Evolutionary conservation across 169 alveolate genomes (phyloP), one percentile per base, ranked within the genome.

Genomic region (Eimeria zaria): DNA sequence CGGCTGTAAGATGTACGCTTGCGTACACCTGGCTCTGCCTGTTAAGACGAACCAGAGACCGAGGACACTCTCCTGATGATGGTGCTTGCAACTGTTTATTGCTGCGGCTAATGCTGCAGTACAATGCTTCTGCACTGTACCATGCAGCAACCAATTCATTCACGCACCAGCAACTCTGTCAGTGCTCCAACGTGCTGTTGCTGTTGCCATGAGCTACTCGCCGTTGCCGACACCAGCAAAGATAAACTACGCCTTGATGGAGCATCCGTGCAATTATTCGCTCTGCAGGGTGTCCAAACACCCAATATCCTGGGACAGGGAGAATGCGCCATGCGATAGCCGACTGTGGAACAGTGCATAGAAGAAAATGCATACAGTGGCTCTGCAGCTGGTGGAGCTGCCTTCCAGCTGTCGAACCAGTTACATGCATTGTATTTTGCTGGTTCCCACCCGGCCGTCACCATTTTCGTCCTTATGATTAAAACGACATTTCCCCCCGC

Each of bases 151-250:
- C 58, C 55, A 39, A 33, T 73, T 41, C n/a, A 30, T 73, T 36
- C 20, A 55, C 55, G n/a, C 58, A 36, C 84, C 84, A 73, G 84
- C 84, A 39, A 36, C 84, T 73, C 84, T 20, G 84, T 39, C 30
- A 55, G 51, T 73, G 33, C 58, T 73, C 58, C 84, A 73, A 64
- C 14, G 44, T 27, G 41, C 24, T n/a, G 74, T n/a, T 64, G 74
- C 74, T 0, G 74, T 64, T 64, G 74, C 74, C 74, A 6, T n/a
- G 41, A 64, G 74, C 44, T n/a, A 64, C 74, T 24, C 60, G 11
- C 60, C 41, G 55, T 18, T 16, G 84, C 12, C 41, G 51, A 44
- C 51, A 69, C 51, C 11, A 69, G 80, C 80, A 36, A 30, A 2
- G 14, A 20, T 12, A 12, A 11, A 12, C 18, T 39, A 18, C 14